These are phyloP conservation scores for Pisolithus orientalis DNA, from an alignment of 768 basidiomycete genomes.

Conservation along the genomic window DNA sequence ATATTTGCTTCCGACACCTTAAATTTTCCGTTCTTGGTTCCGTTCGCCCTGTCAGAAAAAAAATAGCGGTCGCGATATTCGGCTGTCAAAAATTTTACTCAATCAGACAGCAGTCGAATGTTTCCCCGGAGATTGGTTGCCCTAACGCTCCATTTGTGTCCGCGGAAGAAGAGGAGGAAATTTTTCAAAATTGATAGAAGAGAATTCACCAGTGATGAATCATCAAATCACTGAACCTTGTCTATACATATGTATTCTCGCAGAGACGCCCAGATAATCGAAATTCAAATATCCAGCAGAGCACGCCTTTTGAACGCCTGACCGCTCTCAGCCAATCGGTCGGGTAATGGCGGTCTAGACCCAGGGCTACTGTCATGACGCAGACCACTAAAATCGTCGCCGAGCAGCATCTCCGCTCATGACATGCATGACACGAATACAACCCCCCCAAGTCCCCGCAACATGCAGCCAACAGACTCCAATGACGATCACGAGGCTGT, in stretches of 20 bases:
- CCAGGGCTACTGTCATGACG: background rate
- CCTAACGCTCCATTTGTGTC: background rate
- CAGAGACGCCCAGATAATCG: background rate
- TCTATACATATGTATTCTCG: background rate
- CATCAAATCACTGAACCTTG: background rate
- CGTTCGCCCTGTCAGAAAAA: background rate
- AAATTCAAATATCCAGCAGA: too few species aligned
- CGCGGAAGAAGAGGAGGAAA: background rate
- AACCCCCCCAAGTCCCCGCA: background rate
- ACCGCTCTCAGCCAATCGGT: background rate
- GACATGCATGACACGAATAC: background rate
- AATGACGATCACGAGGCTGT: background rate
- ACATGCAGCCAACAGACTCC: background rate
- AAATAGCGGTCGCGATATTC: background rate
- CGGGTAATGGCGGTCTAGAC: background rate
- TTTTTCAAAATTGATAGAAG: background rate
- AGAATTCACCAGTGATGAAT: background rate
- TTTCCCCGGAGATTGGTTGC: too few species aligned
- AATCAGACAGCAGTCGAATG: background rate
- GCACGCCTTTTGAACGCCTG: background rate
- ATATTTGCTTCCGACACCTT: background rate
- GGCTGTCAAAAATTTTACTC: background rate
- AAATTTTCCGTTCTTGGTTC: background rate
- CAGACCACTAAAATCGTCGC: too few species aligned
- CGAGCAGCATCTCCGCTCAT: too few species aligned